These are phyloP conservation scores for Zymoseptoria passerinii DNA, from an alignment of 2,329 filamentous ascomycete species.

Conservation along the genomic window DNA sequence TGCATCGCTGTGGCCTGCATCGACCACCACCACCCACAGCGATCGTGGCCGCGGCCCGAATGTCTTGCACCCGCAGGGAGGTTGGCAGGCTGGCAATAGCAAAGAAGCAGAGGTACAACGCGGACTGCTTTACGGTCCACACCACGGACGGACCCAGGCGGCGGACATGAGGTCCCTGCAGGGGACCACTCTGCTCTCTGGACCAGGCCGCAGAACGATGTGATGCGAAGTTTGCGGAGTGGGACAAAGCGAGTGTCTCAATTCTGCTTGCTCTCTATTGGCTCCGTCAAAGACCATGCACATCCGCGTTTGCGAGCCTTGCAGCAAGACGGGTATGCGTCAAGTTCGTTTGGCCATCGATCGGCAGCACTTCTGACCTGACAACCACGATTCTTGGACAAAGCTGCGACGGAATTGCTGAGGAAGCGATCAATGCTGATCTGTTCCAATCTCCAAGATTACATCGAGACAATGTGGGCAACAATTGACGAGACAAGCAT, in stretches of 20 bases:
- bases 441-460: not conserved
- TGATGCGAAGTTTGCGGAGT: slow-evolving; percentile 22
- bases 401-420: not conserved
- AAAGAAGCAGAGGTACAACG: not conserved
- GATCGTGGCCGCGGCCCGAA: slow-evolving; percentile 5
- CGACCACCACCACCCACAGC: slow-evolving; percentile 4
- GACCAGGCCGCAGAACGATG: not conserved
- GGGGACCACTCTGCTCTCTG: slow-evolving; percentile 5
- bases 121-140: not conserved
- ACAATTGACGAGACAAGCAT: not conserved
- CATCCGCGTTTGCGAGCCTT: slow-evolving; percentile 12
- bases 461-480: not conserved
- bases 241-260: slow-evolving; percentile 22
- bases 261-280: slow-evolving; percentile 11
- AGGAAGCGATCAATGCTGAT: not conserved
- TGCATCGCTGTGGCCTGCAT: slow-evolving; percentile 2
- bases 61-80: slow-evolving; percentile 3
- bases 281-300: slow-evolving; percentile 10
- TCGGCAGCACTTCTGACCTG: not conserved
- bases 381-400: not conserved
- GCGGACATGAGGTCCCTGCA: slow-evolving; percentile 1
- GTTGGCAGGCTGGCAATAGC: slow-evolving; percentile 3
- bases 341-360: not conserved
- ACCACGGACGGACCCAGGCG: not conserved
- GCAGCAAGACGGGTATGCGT: not conserved